phyloP scores from a whole-genome alignment of 1,139 yeast genomes.

The Saccharomycopsis hybrid region DNA sequence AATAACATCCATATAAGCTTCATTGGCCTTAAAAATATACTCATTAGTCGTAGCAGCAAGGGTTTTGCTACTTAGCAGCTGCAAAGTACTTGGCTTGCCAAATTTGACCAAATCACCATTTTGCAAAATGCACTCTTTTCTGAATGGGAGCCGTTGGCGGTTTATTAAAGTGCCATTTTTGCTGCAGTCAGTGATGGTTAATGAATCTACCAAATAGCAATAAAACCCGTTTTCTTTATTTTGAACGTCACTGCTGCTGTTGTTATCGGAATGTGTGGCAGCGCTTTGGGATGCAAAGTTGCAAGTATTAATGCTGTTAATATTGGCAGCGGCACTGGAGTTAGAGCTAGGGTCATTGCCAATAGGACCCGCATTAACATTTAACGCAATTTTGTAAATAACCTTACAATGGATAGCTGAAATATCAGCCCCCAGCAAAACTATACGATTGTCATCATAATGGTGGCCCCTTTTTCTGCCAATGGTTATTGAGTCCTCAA shows the following conservation, averaged over 20 bases:
- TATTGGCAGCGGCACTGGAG: slow-evolving; percentile 24
- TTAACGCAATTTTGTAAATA: slow-evolving; percentile 38
- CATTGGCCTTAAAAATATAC: slow-evolving; percentile 37
- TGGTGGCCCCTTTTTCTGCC: too few relatives aligned
- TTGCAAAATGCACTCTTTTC: slow-evolving; percentile 41
- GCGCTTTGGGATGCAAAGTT: too few relatives aligned
- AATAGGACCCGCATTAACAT: slow-evolving; percentile 23
- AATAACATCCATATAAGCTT: slow-evolving; percentile 6
- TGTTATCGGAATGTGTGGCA: too few relatives aligned
- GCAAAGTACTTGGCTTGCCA: slow-evolving; percentile 35
- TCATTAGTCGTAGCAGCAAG: slow-evolving; percentile 34
- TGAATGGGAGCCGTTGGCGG: slow-evolving; percentile 41
- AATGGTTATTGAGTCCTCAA: too few relatives aligned
- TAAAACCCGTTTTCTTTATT: slow-evolving; percentile 47
- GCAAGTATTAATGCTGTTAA: slow-evolving; percentile 23
- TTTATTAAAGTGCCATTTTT: slow-evolving; percentile 30
- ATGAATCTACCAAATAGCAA: slow-evolving; percentile 64
- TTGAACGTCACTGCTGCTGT: neutral
- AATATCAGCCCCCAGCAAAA: slow-evolving; percentile 44
- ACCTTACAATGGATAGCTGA: slow-evolving; percentile 59
- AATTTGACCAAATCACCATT: slow-evolving; percentile 62
- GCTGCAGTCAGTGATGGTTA: slow-evolving; percentile 35
- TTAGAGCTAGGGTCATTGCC: too few relatives aligned
- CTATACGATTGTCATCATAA: too few relatives aligned
- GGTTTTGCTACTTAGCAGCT: too few relatives aligned